Evolutionary conservation across 2,329 filamentous ascomycete species (phyloP).

Genomic region (Dothiorella sarmentorum): DNA sequence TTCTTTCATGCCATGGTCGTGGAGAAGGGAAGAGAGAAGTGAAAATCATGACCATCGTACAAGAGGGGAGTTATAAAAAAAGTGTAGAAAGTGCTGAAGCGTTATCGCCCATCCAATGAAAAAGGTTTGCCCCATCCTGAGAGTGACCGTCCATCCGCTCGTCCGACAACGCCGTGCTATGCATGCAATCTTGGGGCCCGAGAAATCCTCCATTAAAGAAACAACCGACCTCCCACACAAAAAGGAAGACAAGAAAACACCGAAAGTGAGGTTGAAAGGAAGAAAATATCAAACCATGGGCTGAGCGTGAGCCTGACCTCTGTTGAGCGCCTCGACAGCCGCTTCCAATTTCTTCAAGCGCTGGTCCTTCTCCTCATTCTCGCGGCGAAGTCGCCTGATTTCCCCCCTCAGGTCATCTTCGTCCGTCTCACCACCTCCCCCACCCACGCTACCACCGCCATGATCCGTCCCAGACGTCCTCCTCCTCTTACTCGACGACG

Average conservation of each 20-base stretch:
- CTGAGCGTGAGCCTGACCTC: constrained; percentile 1
- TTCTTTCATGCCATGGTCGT: constrained; percentile 9
- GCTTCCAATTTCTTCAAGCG: constrained; percentile 35
- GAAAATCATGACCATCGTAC: constrained; percentile 11
- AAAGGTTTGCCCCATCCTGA: not conserved
- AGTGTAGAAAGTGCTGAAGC: not conserved
- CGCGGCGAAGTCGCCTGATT: constrained; percentile 39
- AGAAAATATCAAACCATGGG: not conserved
- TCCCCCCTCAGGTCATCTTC: constrained; percentile 35
- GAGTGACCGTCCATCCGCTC: constrained; percentile 6
- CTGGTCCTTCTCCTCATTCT: constrained; percentile 42
- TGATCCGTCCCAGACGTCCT: constrained; percentile 28
- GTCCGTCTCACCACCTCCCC: constrained; percentile 28
- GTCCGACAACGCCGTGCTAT: constrained; percentile 12
- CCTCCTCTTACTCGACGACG: constrained; percentile 29
- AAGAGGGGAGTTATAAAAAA: constrained; percentile 4
- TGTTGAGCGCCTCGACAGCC: constrained; percentile 24
- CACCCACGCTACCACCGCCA: constrained; percentile 17
- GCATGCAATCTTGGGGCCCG: constrained; percentile 7
- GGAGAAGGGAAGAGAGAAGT: not conserved
- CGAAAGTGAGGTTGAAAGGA: not conserved
- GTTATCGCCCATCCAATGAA: not conserved
- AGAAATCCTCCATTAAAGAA: not conserved
- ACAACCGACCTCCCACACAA: not conserved
- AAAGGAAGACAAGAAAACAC: not conserved